Percentiles rank a stretch among this genome's conserved stretches.
phyloP scores from a whole-genome alignment of 805 yeast species.

The Wickerhamiella azymoides region DNA sequence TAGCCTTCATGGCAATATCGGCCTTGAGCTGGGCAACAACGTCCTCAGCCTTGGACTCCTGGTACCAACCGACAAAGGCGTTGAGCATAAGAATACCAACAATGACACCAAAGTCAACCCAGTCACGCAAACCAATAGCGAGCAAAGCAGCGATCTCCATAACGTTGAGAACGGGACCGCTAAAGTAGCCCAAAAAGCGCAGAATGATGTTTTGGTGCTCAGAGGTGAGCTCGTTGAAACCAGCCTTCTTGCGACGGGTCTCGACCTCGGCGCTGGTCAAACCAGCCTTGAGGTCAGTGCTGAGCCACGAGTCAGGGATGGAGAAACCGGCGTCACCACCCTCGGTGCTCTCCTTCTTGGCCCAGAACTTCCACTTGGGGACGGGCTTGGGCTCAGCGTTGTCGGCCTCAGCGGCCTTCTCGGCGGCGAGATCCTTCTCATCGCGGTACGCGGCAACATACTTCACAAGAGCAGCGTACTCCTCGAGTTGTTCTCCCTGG shows the following conservation, averaged over 20 bases:
- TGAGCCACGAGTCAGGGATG: conserved; percentile 70
- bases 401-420: conserved; percentile 42
- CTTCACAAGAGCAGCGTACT: conserved; percentile 26
- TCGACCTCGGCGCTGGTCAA: conserved; percentile 59
- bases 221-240: conserved; percentile 79
- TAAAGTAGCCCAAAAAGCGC: conserved; percentile 74
- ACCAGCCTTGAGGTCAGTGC: conserved; percentile 71
- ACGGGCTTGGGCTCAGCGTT: conserved; percentile 45
- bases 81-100: conserved; percentile 76
- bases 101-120: conserved; percentile 98
- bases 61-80: conserved; percentile 91
- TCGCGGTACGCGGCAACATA: conserved; percentile 27
- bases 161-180: conserved; percentile 90
- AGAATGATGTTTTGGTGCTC: conserved; percentile 67
- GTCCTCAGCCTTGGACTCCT: conserved; percentile 96
- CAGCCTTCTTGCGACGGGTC: conserved; percentile 79
- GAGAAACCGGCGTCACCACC: conserved; percentile 17
- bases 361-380: conserved; percentile 49
- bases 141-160: conserved; percentile 91
- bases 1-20: conserved; percentile 82
- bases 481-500: conserved; percentile 31
- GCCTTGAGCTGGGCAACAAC: conserved; percentile 92
- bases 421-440: conserved; percentile 32
- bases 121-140: conserved; percentile 93
- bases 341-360: conserved; percentile 33